Percentiles rank a stretch among this genome's conserved stretches.
These are phyloP conservation scores for Perilla frutescens DNA, from an alignment of 257 asterid species.

Conservation along the genomic window DNA sequence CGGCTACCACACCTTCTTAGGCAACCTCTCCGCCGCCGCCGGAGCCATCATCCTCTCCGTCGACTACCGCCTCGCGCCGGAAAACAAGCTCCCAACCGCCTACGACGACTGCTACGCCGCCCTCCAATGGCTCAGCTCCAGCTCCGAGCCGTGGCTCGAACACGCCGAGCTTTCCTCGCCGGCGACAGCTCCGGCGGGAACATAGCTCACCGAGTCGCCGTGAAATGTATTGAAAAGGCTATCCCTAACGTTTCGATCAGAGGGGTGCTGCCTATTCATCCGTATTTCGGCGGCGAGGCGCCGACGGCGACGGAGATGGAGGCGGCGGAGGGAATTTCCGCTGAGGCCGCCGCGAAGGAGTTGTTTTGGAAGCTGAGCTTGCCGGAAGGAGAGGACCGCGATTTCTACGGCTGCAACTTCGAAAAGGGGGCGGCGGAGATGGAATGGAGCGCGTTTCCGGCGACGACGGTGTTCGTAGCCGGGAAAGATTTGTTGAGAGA, in stretches of 20 bases:
- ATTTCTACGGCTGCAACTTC: conserved; percentile 66
- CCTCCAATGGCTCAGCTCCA: conserved; percentile 55
- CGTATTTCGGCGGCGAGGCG: conserved; percentile 67
- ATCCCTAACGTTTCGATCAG: conserved; percentile 35
- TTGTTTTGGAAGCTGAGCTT: conserved; percentile 80
- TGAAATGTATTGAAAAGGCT: conserved; percentile 15
- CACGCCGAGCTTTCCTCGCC: conserved; percentile 57
- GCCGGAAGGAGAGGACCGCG: conserved; percentile 64
- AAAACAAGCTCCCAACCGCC: conserved; percentile 75
- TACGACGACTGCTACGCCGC: conserved; percentile 64
- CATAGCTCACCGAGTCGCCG: conserved; percentile 70
- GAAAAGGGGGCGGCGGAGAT: conserved; percentile 41
- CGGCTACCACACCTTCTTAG: conserved; percentile 72
- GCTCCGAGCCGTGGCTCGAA: conserved; percentile 54
- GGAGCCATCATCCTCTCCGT: conserved; percentile 58
- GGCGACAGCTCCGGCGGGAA: conserved; percentile 93
- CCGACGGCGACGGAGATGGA: conserved; percentile 55
- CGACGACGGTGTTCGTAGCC: conserved; percentile 64
- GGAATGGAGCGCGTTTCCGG: conserved; percentile 61
- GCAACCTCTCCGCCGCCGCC: conserved; percentile 54
- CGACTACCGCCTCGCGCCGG: conserved; percentile 88
- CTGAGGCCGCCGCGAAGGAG: conserved; percentile 59
- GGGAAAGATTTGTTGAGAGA: conserved; percentile 77
- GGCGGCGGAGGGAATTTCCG: conserved; percentile 44
- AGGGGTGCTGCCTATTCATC: conserved; percentile 71